These are phyloP conservation scores for Aspergillus calidoustus DNA, from an alignment of 2,329 filamentous ascomycete genomes.

Conservation along the genomic window DNA sequence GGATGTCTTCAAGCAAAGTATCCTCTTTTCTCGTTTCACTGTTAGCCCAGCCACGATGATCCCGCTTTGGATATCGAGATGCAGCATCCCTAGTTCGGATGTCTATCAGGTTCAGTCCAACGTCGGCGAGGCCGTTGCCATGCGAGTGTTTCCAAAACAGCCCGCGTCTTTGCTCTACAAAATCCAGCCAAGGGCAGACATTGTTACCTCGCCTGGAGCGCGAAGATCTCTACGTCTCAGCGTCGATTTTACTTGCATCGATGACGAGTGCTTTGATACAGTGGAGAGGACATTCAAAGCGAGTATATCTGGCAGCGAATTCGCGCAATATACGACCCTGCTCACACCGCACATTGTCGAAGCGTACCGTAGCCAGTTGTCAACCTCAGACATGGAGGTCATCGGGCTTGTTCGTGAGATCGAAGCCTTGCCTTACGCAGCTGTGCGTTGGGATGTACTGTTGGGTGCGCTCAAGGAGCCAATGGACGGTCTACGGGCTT, in stretches of 20 bases:
- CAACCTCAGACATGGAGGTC: slow-evolving; percentile 56
- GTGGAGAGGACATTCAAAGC: slow-evolving; percentile 52
- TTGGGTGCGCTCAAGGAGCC: slow-evolving; percentile 56
- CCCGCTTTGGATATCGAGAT: slow-evolving; percentile 74
- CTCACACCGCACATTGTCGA: slow-evolving; percentile 57
- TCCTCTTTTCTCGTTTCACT: slow-evolving; percentile 86
- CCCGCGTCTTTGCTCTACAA: slow-evolving; percentile 82
- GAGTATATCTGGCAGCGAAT: slow-evolving; percentile 53
- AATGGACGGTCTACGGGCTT: slow-evolving; percentile 51
- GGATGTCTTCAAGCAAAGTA: slow-evolving; percentile 84
- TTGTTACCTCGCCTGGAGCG: slow-evolving; percentile 26
- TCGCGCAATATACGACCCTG: slow-evolving; percentile 54
- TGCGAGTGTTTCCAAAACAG: slow-evolving; percentile 78
- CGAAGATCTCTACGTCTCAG: slow-evolving; percentile 59
- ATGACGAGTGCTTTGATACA: slow-evolving; percentile 68
- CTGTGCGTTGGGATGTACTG: slow-evolving; percentile 59
- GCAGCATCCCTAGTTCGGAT: slow-evolving; percentile 71
- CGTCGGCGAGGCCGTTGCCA: slow-evolving; percentile 47
- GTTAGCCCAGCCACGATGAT: slow-evolving; percentile 78
- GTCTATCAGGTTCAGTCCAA: slow-evolving; percentile 61
- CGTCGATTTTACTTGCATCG: slow-evolving; percentile 75
- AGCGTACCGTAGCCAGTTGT: slow-evolving; percentile 51
- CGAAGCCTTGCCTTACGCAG: slow-evolving; percentile 56
- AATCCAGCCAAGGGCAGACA: slow-evolving; percentile 54
- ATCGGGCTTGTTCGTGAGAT: slow-evolving; percentile 60